Conservation (phyloP, 352 stramenopile species). For the Bremia lactucae region DNA sequence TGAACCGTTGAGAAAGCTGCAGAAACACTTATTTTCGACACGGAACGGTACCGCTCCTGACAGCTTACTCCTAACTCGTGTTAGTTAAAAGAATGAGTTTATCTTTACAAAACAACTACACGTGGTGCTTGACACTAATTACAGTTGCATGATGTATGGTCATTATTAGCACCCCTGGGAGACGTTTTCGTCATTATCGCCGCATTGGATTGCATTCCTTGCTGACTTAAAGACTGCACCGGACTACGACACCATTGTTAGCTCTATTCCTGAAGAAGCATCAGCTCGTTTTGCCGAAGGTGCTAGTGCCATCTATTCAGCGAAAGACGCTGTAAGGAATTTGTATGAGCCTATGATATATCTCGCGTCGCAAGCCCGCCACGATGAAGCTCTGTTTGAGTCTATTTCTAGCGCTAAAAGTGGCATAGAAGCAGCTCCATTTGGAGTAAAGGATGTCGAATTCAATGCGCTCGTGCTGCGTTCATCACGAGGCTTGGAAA, state of each 20-base stretch:
- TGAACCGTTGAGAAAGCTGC: constrained; percentile 41
- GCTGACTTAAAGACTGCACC: constrained; percentile 28
- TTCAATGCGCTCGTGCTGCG: constrained; percentile 73
- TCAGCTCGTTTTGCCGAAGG: constrained; percentile 40
- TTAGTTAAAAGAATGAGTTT: constrained; percentile 12
- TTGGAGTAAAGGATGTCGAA: constrained; percentile 64
- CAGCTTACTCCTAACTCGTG: constrained; percentile 31
- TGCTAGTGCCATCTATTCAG: constrained; percentile 20
- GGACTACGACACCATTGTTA: constrained; percentile 37
- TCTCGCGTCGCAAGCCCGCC: constrained; percentile 26
- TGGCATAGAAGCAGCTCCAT: constrained; percentile 9
- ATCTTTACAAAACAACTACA: too few relatives aligned
- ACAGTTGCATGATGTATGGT: background rate
- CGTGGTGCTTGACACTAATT: background rate
- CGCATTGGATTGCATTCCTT: constrained; percentile 50
- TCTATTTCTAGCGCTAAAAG: background rate
- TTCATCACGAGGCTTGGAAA: constrained; percentile 44
- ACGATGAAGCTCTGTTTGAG: background rate
- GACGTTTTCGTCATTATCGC: constrained; percentile 64
- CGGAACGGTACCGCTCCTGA: constrained; percentile 10
- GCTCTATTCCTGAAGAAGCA: constrained; percentile 33
- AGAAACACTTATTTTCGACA: constrained; percentile 37
- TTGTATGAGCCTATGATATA: constrained; percentile 81
- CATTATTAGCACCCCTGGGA: constrained; percentile 67
- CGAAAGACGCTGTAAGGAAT: constrained; percentile 30